A percentile compares a stretch with the other conserved stretches of the same genome.
Evolutionary conservation across 2,329 filamentous ascomycete species (phyloP).

Genomic region (Aureobasidium namibiae): DNA sequence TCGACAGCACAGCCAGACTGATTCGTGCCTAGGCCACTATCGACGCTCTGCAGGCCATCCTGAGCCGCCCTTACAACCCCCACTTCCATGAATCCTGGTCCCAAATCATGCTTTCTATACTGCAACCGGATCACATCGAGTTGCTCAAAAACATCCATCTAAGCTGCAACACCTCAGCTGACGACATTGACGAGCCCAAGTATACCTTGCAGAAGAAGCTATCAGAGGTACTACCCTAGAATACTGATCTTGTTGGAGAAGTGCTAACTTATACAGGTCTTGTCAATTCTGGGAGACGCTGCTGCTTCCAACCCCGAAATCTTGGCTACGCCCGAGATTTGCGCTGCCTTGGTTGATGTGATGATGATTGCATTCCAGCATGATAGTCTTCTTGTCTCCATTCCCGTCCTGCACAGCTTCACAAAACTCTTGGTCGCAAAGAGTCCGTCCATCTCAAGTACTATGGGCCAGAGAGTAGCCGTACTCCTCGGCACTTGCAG

Average conservation of each 20-base stretch:
- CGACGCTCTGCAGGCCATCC: constrained; percentile 29
- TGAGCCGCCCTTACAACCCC: constrained; percentile 48
- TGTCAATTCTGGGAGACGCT: constrained; percentile 77
- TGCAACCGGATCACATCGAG: constrained; percentile 23
- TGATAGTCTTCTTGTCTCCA: constrained; percentile 84
- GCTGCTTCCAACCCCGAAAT: constrained; percentile 65
- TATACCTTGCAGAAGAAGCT: constrained; percentile 91
- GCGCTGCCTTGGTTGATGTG: constrained; percentile 69
- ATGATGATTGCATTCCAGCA: constrained; percentile 72
- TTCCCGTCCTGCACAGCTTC: constrained; percentile 86
- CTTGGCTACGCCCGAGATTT: constrained; percentile 57
- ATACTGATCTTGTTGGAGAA: too few species aligned
- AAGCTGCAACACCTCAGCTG: constrained; percentile 32
- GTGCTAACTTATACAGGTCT: constrained; percentile 47
- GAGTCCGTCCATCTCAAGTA: constrained; percentile 58
- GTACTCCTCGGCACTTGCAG: constrained; percentile 76
- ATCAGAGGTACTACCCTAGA: constrained; percentile 61
- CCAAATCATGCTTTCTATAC: constrained; percentile 20
- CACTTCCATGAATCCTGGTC: constrained; percentile 51
- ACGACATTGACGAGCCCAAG: constrained; percentile 82
- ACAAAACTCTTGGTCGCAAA: constrained; percentile 69
- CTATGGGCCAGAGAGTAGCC: constrained; percentile 55
- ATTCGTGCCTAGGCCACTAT: constrained; percentile 45
- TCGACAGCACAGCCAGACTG: constrained; percentile 13
- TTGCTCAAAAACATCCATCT: constrained; percentile 25